Evolutionary conservation across 108 stramenopile species (phyloP).

Genomic region (Fistulifera solaris): DNA sequence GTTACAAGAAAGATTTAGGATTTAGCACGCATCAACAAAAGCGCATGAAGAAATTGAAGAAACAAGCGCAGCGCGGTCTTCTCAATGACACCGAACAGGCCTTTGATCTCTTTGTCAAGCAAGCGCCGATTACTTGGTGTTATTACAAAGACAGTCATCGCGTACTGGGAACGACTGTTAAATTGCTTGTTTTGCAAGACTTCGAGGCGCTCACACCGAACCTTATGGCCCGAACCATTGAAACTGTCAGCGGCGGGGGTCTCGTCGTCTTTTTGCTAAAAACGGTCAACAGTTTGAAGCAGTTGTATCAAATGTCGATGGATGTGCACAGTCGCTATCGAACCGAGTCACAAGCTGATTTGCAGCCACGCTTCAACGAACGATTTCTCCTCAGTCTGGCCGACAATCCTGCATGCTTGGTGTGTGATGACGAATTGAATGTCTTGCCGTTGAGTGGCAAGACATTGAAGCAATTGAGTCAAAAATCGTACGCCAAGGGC

Average conservation of each 20-base stretch:
- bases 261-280: conserved; percentile 87
- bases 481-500: conserved; percentile 23
- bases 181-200: conserved; percentile 95
- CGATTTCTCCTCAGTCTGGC: conserved; percentile 94
- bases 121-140: conserved; percentile 95
- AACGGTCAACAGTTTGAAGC: conserved; percentile 90
- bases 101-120: conserved; percentile 96
- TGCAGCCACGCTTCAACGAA: conserved; percentile 97
- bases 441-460: conserved; percentile 84
- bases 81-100: conserved; percentile 38
- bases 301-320: conserved; percentile 97
- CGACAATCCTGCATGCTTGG: conserved; percentile 83
- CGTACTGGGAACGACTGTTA: conserved; percentile 93
- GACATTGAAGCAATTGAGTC: conserved; percentile 34
- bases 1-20: conserved; percentile 99
- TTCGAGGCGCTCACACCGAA: conserved; percentile 99
- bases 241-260: conserved; percentile 98
- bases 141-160: conserved; percentile 98
- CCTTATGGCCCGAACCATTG: conserved; percentile 95
- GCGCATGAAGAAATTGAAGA: conserved; percentile 96
- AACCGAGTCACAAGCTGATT: conserved; percentile 78
- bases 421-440: conserved; percentile 99
- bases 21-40: conserved; percentile 90
- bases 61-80: conserved; percentile 80
- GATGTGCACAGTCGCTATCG: conserved; percentile 97